phyloP scores from a whole-genome alignment of 208 protist species.

The Leishmania lainsoni region DNA sequence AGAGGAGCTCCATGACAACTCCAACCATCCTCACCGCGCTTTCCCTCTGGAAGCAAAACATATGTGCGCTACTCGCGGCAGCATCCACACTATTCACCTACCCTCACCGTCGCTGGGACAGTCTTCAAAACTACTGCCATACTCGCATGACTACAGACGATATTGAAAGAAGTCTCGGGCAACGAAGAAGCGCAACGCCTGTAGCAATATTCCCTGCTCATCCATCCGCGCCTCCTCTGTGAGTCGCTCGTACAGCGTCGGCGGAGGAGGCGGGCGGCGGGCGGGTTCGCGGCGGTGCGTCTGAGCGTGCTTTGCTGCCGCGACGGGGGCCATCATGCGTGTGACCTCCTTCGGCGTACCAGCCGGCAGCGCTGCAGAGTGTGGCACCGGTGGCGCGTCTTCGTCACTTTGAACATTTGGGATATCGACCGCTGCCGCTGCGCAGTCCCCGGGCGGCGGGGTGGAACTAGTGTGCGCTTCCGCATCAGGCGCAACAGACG shows the following conservation, averaged over 20 bases:
- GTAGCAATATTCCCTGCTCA: constrained; percentile 77
- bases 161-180: constrained; percentile 67
- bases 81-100: neutral
- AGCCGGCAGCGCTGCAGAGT: constrained; percentile 19
- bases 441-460: neutral
- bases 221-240: constrained; percentile 67
- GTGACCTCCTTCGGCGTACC: constrained; percentile 43
- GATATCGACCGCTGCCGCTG: neutral
- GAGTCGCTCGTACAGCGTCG: constrained; percentile 76
- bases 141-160: neutral
- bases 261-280: constrained; percentile 25
- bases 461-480: neutral
- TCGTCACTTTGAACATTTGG: constrained; percentile 24
- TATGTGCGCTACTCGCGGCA: neutral
- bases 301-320: constrained; percentile 40
- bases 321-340: constrained; percentile 69
- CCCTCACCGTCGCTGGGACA: neutral
- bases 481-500: neutral
- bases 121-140: neutral
- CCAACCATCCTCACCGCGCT: neutral
- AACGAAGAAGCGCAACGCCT: constrained; percentile 86
- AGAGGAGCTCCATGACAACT: neutral
- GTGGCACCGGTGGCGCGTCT: constrained; percentile 39
- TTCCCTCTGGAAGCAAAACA: neutral
- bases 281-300: constrained; percentile 24